Conservation (phyloP, 2,329 filamentous ascomycete species). For the Hypoxylon sp. region DNA sequence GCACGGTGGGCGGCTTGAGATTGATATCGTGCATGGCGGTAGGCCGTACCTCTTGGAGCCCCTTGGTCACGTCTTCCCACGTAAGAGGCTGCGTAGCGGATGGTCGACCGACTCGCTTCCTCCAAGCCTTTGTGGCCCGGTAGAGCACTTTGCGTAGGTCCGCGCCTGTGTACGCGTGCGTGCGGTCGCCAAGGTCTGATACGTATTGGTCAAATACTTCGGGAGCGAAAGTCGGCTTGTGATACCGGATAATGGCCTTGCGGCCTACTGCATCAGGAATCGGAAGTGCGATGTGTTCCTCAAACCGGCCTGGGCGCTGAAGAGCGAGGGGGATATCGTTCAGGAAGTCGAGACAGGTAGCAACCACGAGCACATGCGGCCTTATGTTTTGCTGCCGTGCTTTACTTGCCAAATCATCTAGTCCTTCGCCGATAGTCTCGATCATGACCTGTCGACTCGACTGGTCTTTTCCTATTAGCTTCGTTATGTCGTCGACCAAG, state of each 20-base stretch:
- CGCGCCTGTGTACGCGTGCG: conserved; percentile 85
- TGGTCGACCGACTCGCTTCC: conserved; percentile 32
- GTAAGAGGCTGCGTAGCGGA: conserved; percentile 29
- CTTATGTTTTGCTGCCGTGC: conserved; percentile 49
- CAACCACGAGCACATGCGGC: conserved; percentile 74
- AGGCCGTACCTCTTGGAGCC: conserved; percentile 74
- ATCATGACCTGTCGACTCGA: conserved; percentile 59
- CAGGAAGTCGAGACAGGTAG: conserved; percentile 74
- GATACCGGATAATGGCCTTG: conserved; percentile 74
- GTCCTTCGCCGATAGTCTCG: conserved; percentile 59
- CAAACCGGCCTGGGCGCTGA: conserved; percentile 70
- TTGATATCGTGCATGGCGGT: conserved; percentile 91
- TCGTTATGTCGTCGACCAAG: conserved; percentile 79
- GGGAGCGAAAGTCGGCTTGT: conserved; percentile 57
- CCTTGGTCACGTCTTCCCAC: conserved; percentile 66
- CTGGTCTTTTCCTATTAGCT: conserved; percentile 69
- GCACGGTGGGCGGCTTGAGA: conserved; percentile 83
- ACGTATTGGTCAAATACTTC: conserved; percentile 62
- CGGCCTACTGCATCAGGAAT: conserved; percentile 77
- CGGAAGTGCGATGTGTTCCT: conserved; percentile 73
- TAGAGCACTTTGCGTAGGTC: conserved; percentile 75
- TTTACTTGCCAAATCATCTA: conserved; percentile 61
- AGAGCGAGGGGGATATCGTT: conserved; percentile 76
- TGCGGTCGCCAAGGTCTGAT: conserved; percentile 71
- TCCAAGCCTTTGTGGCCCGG: conserved; percentile 50